These are phyloP conservation scores for Cercophora sp. DNA, from an alignment of 495 filamentous ascomycete genomes.

Conservation along the genomic window DNA sequence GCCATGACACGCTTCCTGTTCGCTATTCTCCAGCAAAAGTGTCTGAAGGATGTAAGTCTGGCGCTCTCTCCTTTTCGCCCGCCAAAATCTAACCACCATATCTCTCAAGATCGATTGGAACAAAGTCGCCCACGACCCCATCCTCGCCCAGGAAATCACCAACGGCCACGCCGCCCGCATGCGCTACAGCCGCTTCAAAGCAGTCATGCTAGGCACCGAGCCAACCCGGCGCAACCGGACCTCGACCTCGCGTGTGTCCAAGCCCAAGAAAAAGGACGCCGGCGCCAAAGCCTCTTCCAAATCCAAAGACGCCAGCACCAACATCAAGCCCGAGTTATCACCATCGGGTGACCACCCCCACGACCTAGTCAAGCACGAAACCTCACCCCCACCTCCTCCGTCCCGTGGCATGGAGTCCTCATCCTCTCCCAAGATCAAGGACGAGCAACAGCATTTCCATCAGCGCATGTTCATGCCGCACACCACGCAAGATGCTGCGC, in stretches of 20 bases:
- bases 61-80: background rate
- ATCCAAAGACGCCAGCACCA: slow-evolving; percentile 1
- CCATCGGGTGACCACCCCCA: no score
- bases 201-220: slow-evolving; percentile 38
- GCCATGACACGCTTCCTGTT: slow-evolving; percentile 63
- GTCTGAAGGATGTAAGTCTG: slow-evolving; percentile 62
- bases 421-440: slow-evolving; percentile 29
- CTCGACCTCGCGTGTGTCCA: slow-evolving; percentile 27
- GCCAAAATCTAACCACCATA: background rate
- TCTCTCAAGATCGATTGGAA: slow-evolving; percentile 66
- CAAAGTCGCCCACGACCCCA: slow-evolving; percentile 54
- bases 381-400: background rate
- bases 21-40: slow-evolving; percentile 70
- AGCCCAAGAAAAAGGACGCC: slow-evolving; percentile 36
- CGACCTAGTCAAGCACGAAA: slow-evolving; percentile 25
- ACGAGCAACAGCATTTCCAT: no score
- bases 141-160: slow-evolving; percentile 56
- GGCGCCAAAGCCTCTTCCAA: slow-evolving; percentile 1
- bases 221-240: slow-evolving; percentile 39
- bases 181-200: slow-evolving; percentile 68
- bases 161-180: slow-evolving; percentile 81
- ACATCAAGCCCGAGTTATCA: slow-evolving; percentile 32
- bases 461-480: background rate
- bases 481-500: background rate
- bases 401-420: background rate